Evolutionary conservation across 2,329 filamentous ascomycete genomes (phyloP).

Genomic region (Pseudogymnoascus verrucosus): DNA sequence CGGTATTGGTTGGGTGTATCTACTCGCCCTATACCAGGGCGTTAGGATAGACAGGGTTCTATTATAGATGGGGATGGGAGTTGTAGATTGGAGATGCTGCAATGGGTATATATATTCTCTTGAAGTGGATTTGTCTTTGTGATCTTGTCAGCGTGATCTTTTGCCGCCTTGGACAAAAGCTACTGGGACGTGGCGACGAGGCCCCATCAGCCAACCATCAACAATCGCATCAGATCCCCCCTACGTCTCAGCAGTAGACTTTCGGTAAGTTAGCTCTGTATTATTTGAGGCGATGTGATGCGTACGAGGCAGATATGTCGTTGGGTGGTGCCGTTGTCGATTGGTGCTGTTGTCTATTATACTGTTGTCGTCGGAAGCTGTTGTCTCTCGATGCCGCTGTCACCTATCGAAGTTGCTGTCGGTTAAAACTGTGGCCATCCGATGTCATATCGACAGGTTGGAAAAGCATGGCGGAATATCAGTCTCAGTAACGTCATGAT

Average conservation of each 20-base stretch:
- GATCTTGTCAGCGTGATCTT: not conserved
- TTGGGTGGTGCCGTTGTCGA: not conserved
- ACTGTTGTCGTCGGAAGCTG: not conserved
- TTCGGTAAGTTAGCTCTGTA: no score
- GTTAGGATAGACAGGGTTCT: not conserved
- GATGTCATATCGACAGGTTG: not conserved
- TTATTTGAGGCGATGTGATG: no score
- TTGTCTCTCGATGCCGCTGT: not conserved
- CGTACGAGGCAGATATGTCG: not conserved
- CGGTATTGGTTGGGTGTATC: not conserved
- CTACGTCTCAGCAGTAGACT: no score
- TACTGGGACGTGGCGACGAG: no score
- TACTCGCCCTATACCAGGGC: not conserved
- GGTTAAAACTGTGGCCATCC: not conserved
- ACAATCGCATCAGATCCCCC: no score
- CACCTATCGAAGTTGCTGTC: not conserved
- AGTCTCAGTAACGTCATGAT: not conserved
- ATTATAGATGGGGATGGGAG: not conserved
- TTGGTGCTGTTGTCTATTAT: not conserved
- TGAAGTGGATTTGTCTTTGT: not conserved
- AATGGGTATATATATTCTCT: slow-evolving; percentile 1
- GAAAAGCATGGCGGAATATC: not conserved
- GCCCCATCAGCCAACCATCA: no score
- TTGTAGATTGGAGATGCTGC: not conserved
- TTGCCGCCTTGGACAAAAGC: not conserved